Evolutionary conservation across 2,329 filamentous ascomycete genomes (phyloP), one percentile per base, ranked within the genome.

Genomic region (Calonectria fujianensis): DNA sequence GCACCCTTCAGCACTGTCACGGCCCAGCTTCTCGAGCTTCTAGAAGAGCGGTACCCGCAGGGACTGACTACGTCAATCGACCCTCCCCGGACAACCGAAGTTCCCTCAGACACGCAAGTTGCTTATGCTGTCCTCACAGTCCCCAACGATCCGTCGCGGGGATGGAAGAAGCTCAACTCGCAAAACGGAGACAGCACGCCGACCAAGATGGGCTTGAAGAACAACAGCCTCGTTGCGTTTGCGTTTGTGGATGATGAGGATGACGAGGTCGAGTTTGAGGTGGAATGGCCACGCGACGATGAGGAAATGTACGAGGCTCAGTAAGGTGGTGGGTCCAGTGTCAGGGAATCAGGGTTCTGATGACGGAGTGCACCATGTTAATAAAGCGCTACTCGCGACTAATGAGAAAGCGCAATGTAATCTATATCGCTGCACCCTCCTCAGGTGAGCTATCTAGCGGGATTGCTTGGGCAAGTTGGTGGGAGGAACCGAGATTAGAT

Each of bases 1-100:
- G 88, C 89, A 50, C 84, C 91, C 14, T 91, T 95, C 80, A 85
- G 87, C 20, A 84, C 87, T 1, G 86, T 94, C 73, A 91, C 91
- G 72, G 79, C 87, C 24, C 88, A 91, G 27, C 89, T 96, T 2
- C 85, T 94, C 24, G 84, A 86, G 0, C 85, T 91, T 14, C 85
- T 96, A 8, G 86, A 82, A 35, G 91, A 92, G 57, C 86, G 90
- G 35, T 93, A 92, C 74, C 89, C 91, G 0, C 72, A 84, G 0
- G 91, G 91, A 0, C 85, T 93, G 7, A 85, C 84, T 1, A 84
- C 83, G 14, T 83, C 85, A 20, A 72, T 82, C 24, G 78, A 63
- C 0, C 80, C 83, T 14, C 77, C 82, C 9, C 82, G 85, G 51
- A 84, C 80, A 13, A 88, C 85, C 0, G 65, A 83, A 0, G 76